A percentile compares a stretch with the other conserved stretches of the same genome.
These are phyloP conservation scores for Sporisorium iseilematis-ciliati DNA, from an alignment of 1,284 basidiomycete genomes.

Conservation along the genomic window DNA sequence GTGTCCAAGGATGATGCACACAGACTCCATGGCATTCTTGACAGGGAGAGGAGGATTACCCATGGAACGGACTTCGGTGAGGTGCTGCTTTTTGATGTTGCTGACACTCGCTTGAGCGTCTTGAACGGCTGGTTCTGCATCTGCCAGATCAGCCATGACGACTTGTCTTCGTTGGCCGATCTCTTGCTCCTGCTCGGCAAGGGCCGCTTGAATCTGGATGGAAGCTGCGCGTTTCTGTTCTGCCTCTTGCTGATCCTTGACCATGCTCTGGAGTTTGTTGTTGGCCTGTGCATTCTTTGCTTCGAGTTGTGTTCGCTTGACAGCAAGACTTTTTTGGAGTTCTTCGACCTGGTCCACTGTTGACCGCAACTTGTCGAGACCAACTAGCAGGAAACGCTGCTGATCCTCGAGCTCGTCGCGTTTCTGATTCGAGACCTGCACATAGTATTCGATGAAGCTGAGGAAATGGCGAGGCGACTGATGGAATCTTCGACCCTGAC, in stretches of 20 bases:
- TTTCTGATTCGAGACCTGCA: constrained; percentile 95
- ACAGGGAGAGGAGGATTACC: constrained; percentile 98
- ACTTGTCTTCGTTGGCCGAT: constrained; percentile 88
- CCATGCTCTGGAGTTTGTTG: constrained; percentile 97
- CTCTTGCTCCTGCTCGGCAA: constrained; percentile 88
- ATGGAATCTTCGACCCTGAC: constrained; percentile 93
- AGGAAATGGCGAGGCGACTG: constrained; percentile 98
- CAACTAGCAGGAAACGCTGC: constrained; percentile 97
- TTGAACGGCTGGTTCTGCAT: constrained; percentile 95
- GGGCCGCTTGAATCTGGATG: constrained; percentile 91
- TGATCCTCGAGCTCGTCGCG: constrained; percentile 99
- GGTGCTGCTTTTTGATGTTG: constrained; percentile 95
- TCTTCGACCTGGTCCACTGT: constrained; percentile 85
- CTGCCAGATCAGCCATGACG: constrained; percentile 94
- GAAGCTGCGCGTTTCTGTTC: constrained; percentile 98
- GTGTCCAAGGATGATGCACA: constrained; percentile 96
- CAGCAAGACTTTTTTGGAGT: constrained; percentile 91
- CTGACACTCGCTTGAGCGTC: constrained; percentile 95
- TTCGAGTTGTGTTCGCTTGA: constrained; percentile 91
- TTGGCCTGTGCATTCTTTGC: constrained; percentile 95
- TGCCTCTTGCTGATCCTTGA: constrained; percentile 96
- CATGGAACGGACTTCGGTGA: constrained; percentile 98
- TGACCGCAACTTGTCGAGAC: constrained; percentile 93
- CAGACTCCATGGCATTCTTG: constrained; percentile 98
- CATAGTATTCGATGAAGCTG: constrained; percentile 98